phyloP scores from a whole-genome alignment of 257 asterid genomes.

The Solanum clarkiae region DNA sequence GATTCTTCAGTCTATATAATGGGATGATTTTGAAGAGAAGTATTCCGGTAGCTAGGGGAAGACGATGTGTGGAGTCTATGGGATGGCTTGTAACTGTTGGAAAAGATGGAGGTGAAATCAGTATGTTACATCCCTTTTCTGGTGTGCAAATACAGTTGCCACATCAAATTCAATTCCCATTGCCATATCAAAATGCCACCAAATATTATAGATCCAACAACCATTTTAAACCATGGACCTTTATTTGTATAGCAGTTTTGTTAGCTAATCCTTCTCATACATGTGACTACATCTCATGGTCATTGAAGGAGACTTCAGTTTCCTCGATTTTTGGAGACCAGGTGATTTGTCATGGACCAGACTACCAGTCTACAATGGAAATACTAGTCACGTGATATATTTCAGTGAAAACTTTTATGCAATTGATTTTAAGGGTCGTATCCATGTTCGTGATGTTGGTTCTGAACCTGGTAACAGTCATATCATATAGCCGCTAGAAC shows the following conservation, averaged over 20 bases:
- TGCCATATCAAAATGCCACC: neutral
- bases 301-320: neutral
- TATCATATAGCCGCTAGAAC: neutral
- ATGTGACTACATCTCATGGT: neutral
- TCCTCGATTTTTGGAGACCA: neutral
- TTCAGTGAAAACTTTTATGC: neutral
- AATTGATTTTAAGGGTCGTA: rapidly evolving
- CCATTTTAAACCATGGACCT: neutral
- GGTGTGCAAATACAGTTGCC: neutral
- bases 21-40: neutral
- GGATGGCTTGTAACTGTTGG: neutral
- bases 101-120: neutral
- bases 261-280: neutral
- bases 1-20: neutral
- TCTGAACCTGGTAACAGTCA: too few species aligned
- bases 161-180: neutral
- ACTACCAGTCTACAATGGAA: too few species aligned
- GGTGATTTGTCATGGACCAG: neutral
- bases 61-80: neutral
- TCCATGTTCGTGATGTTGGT: neutral
- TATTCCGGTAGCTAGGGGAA: neutral
- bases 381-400: neutral
- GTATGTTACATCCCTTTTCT: neutral
- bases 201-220: neutral
- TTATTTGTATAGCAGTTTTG: neutral